Evolutionary conservation across 169 alveolate genomes (phyloP), one percentile per base, ranked within the genome.

Genomic region (Amoebophrya sp.): DNA sequence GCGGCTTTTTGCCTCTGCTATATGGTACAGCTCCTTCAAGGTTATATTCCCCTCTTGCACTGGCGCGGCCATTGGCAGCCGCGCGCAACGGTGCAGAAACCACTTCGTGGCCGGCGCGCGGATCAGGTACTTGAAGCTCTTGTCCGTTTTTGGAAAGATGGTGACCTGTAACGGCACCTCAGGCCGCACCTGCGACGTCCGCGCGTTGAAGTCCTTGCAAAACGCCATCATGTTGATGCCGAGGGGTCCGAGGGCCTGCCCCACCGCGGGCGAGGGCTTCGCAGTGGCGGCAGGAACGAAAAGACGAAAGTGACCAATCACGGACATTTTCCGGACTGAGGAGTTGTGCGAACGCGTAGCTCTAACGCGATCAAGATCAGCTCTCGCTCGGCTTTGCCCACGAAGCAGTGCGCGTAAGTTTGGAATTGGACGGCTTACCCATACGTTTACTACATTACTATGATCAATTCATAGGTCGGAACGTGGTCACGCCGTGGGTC

Each of bases 241-340:
- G 89, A 96, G 91, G 0, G 98, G 98, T 0, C 98, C 98, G 87
- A 96, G 93, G 0, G 97, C 96, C 91, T 96, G 98, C 34, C 98
- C 98, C 88, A 96, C 92, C 69, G 96, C 94, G 31, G 98, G 97
- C 41, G 97, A 94, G 0, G 98, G 98, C 90, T 96, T 96, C 26
- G 98, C 98, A 18, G 95, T 94, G 40, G 97, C 97, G n/a, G 97
- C 97, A 15, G 96, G 95, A n/a, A 95, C 97, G 39, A 95, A 90
- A 90, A 93, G 42, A 16, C 93, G 92, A 88, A 93, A 93, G 26
- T 92, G 91, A 20, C 95, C 95, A 34, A 93, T 89, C 40, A 92
- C 91, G 40, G 95, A 93, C 92, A 90, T 89, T 18, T 15, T 45
- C 69, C 18, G n/a, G 69, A 10, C 69, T 45, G 69, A 18, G n/a